Percentiles rank a stretch among this genome's conserved stretches.
These are phyloP conservation scores for Tylopilus vinaceipallidus DNA, from an alignment of 768 basidiomycete species.

Conservation along the genomic window DNA sequence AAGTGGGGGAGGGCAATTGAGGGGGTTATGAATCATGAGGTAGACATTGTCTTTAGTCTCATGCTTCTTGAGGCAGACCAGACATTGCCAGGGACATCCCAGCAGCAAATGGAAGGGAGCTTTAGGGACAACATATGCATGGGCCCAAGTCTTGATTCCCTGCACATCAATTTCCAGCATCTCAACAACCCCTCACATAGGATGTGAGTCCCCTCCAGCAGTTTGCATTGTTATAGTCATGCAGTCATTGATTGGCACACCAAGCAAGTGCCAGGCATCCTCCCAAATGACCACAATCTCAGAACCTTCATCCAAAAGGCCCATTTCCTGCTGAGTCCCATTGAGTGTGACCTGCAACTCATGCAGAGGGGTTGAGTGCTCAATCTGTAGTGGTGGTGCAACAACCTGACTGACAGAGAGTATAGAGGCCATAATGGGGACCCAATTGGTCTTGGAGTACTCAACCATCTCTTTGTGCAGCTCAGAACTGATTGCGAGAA, in stretches of 20 bases:
- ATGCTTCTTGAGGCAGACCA: conserved; percentile 10
- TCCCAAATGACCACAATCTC: conserved; percentile 25
- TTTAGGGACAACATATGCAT: conserved; percentile 20
- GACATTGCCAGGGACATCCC: conserved; percentile 20
- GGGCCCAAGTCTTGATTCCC: conserved; percentile 21
- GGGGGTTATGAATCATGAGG: too few relatives aligned
- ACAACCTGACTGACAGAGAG: too few relatives aligned
- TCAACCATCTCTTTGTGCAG: conserved; percentile 8
- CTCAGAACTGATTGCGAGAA: conserved; percentile 16
- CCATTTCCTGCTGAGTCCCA: neutral
- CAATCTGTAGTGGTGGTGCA: neutral
- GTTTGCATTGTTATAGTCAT: too few relatives aligned
- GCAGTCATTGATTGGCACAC: too few relatives aligned
- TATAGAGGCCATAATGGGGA: neutral
- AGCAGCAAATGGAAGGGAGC: conserved; percentile 20
- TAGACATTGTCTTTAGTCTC: neutral
- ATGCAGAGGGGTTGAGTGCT: neutral
- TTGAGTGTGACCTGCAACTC: neutral
- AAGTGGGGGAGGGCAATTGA: neutral
- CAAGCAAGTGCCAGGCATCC: neutral
- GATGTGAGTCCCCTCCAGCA: neutral
- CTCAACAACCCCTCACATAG: neutral
- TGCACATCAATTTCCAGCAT: conserved; percentile 13
- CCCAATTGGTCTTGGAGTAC: neutral
- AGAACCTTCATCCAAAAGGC: conserved; percentile 10